Percentiles rank a stretch among this genome's conserved stretches.
These are phyloP conservation scores for Xylariaceae sp. DNA, from an alignment of 2,329 filamentous ascomycete species.

Conservation along the genomic window DNA sequence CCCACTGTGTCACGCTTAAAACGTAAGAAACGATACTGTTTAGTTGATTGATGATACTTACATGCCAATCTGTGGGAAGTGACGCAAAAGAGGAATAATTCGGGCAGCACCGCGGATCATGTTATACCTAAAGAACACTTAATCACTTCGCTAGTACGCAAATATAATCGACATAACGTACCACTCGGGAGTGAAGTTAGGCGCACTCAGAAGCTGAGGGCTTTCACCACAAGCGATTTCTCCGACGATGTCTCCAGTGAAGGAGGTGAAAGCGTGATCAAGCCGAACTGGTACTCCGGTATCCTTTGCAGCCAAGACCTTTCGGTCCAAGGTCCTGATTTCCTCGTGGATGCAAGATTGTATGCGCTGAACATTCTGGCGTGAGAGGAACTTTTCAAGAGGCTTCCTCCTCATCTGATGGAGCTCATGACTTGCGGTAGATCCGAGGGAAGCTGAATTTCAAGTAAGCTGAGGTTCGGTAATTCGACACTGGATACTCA, in stretches of 20 bases:
- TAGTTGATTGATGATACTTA: background rate
- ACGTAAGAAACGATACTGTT: background rate
- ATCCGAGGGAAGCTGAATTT: constrained; percentile 11
- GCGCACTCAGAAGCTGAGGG: constrained; percentile 14
- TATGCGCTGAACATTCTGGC: constrained; percentile 7
- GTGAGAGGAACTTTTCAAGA: constrained; percentile 19
- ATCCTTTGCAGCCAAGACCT: constrained; percentile 1
- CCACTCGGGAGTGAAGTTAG: constrained; percentile 23
- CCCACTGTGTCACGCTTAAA: constrained; percentile 1
- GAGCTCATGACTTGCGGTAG: constrained; percentile 14
- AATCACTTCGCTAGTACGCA: background rate
- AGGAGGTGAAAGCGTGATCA: constrained; percentile 11
- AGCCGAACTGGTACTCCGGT: constrained; percentile 1
- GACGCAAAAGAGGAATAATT: constrained; percentile 6
- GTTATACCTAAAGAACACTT: background rate
- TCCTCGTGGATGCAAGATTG: constrained; percentile 21
- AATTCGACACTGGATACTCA: too few relatives aligned
- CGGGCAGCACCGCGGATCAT: constrained; percentile 10
- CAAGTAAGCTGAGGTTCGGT: background rate
- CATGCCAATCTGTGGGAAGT: constrained; percentile 13
- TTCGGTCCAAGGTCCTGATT: constrained; percentile 9
- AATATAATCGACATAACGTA: background rate
- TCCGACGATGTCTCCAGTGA: constrained; percentile 20
- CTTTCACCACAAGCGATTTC: constrained; percentile 21
- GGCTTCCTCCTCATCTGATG: constrained; percentile 20